Base-by-base conservation (phyloP, 179 eudicot genomes). In the Spergularia azorica region DNA sequence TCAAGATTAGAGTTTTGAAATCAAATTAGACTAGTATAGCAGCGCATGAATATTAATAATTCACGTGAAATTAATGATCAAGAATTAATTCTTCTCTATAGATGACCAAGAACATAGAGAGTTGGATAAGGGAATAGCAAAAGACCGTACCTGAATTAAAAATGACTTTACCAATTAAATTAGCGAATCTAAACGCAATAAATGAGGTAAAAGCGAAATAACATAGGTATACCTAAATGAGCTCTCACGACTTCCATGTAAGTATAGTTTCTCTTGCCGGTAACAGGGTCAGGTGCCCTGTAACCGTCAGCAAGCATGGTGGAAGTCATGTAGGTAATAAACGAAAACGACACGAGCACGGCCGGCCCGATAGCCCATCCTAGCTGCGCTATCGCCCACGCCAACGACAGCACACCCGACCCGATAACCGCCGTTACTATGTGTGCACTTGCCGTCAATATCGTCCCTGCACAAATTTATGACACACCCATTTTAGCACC, bases 401-500 rank as follows among this genome's bases (percentile, higher is more conserved):
- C 91, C 38, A 90, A 74, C 6, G 95, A 90, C 51, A 90, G 75
- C 66, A 90, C 95, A 0, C 95, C 95, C 0, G 95, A 90, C 70
- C 95, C 95, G 39, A 90, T 90, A 62, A 90, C 95, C 13, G 95
- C 95, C 2, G 92, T 90, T 69, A 90, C 79, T 52, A 90, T 90
- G 76, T 90, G 95, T 1, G 95, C 89, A 60, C 95, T 89, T 0
- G 95, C 95, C 32, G 91, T 87, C 36, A 89, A 4, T 76, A 79
- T 57, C 41, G 91, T 85, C 41, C 95, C 95, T 91, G 20, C 3
- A 43, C 32, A 26, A 26, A 41, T 66, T 66, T 13, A 41, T n/a
- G 17, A n/a, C 4, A 66, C n/a, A 0, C 10, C 26, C 9, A 18
- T 60, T 43, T 43, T 43, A 43, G 48, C 48, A 43, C 48, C 48